Percentiles rank a stretch among this genome's conserved stretches.
Conservation (phyloP, 768 basidiomycete species). For the Leccinum variicolor region DNA sequence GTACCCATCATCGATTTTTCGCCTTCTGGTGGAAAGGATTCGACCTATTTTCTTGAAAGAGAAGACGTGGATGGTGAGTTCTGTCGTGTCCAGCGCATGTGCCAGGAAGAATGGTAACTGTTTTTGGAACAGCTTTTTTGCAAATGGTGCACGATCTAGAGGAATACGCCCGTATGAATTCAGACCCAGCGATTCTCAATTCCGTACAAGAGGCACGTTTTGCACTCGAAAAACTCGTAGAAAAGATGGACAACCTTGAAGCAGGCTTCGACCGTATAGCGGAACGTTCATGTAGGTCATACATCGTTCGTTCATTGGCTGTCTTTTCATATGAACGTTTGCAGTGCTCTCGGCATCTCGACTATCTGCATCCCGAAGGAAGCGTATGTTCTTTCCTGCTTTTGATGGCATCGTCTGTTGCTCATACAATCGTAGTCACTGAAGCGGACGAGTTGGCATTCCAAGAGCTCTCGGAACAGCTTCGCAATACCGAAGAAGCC, state of each 20-base stretch:
- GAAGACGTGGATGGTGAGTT: conserved; percentile 67
- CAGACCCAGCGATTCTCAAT: conserved; percentile 44
- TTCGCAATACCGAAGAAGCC: conserved; percentile 56
- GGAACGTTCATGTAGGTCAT: conserved; percentile 69
- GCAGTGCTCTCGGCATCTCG: conserved; percentile 77
- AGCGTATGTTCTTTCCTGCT: conserved; percentile 49
- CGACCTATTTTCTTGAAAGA: conserved; percentile 63
- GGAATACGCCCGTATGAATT: conserved; percentile 43
- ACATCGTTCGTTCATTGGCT: not conserved
- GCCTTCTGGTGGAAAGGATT: conserved; percentile 60
- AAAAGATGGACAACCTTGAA: conserved; percentile 78
- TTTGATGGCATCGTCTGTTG: not conserved
- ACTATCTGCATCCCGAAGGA: conserved; percentile 61
- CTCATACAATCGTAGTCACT: conserved; percentile 43
- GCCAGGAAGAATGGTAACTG: conserved; percentile 2
- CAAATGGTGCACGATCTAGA: conserved; percentile 65
- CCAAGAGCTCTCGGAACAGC: conserved; percentile 66
- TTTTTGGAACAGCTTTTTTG: conserved; percentile 47
- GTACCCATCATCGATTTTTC: conserved; percentile 80
- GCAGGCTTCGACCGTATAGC: conserved; percentile 82
- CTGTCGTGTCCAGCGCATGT: conserved; percentile 36
- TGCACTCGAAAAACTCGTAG: conserved; percentile 65
- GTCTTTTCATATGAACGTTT: conserved; percentile 5
- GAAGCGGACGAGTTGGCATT: conserved; percentile 76
- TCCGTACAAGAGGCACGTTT: conserved; percentile 62